phyloP scores from a whole-genome alignment of 257 asterid species.

The Primulina huaijiensis region DNA sequence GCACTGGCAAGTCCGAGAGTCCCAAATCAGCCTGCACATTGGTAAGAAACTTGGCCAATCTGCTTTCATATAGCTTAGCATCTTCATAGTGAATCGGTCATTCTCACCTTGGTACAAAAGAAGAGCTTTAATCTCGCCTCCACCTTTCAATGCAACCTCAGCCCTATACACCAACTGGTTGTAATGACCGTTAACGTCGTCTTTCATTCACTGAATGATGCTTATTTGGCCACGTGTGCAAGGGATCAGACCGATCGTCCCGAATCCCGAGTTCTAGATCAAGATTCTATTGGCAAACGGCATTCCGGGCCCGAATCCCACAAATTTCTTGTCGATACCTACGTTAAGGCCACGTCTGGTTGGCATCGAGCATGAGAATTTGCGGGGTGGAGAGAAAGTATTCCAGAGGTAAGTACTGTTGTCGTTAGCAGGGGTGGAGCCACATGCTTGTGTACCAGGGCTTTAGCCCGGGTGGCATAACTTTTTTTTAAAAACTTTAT shows the following conservation, averaged over 20 bases:
- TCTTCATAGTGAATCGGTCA: slow-evolving; percentile 33
- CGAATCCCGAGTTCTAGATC: background rate
- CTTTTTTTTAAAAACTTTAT: no score
- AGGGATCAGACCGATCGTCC: slow-evolving; percentile 30
- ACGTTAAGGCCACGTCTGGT: background rate
- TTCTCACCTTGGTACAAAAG: slow-evolving; percentile 47
- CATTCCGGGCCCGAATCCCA: background rate
- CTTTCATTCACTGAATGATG: slow-evolving; percentile 31
- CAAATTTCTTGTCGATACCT: background rate
- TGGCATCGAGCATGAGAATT: background rate
- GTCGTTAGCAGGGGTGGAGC: no score
- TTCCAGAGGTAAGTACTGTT: background rate
- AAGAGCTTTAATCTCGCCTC: slow-evolving; percentile 35
- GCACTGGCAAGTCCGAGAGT: slow-evolving; percentile 13
- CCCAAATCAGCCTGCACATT: slow-evolving; percentile 34
- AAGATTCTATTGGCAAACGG: background rate
- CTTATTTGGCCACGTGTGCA: slow-evolving; percentile 45
- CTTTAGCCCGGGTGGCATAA: no score
- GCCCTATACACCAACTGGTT: slow-evolving; percentile 31
- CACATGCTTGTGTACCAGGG: no score
- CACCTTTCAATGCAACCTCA: slow-evolving; percentile 30
- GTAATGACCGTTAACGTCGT: slow-evolving; percentile 26
- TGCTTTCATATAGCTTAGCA: slow-evolving; percentile 28
- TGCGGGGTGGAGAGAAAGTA: background rate
- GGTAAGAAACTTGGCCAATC: slow-evolving; percentile 31